These are phyloP conservation scores for Yamadazyma kanchanaburiensis DNA, from an alignment of 1,139 yeast species.

Conservation along the genomic window DNA sequence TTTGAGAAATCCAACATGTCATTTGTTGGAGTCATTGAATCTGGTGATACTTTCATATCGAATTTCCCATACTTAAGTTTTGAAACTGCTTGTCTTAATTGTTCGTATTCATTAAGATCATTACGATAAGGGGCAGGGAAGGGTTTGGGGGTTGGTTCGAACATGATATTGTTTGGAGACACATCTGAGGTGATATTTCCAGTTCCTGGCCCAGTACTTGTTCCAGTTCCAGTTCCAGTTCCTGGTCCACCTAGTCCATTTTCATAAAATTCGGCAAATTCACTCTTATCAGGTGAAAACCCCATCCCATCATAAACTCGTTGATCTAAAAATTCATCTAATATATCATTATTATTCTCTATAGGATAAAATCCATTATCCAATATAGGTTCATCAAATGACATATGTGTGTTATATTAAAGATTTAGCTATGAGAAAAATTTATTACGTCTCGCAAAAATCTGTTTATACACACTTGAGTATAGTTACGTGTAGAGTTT, in stretches of 20 bases:
- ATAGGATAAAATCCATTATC: neutral
- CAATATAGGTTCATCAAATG: constrained; percentile 1
- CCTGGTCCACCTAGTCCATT: neutral
- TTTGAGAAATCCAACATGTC: constrained; percentile 38
- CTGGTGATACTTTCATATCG: constrained; percentile 38
- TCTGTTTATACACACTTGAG: too few relatives aligned
- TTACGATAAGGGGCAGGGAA: neutral
- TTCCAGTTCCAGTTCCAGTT: neutral
- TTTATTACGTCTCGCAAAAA: too few relatives aligned
- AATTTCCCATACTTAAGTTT: constrained; percentile 56
- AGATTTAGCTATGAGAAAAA: too few relatives aligned
- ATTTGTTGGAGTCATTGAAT: constrained; percentile 25
- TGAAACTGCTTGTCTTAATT: constrained; percentile 49
- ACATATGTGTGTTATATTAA: too few relatives aligned
- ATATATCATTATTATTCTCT: constrained; percentile 32
- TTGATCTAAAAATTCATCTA: constrained; percentile 59
- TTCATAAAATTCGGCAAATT: constrained; percentile 9
- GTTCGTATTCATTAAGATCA: constrained; percentile 28
- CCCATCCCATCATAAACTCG: constrained; percentile 46
- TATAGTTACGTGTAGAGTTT: too few relatives aligned
- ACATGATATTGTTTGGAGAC: neutral
- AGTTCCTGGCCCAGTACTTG: neutral
- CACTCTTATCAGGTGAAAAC: constrained; percentile 12
- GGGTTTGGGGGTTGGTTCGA: too few relatives aligned
- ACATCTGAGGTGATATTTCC: constrained; percentile 1